Evolutionary conservation across 169 alveolate genomes (phyloP).

Genomic region (Plasmodium malariae): DNA sequence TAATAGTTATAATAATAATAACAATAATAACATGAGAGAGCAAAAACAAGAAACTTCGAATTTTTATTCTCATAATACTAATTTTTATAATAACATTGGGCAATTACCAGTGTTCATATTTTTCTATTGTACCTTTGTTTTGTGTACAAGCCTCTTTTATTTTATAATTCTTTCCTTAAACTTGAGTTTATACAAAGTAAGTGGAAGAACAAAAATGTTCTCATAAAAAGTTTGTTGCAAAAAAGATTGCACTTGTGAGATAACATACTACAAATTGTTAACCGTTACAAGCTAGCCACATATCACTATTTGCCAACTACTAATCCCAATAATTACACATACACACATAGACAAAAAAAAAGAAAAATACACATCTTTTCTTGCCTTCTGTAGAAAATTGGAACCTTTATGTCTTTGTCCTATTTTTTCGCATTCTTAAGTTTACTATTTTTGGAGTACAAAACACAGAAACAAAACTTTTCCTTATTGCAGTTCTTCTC

Average conservation of each 20-base stretch:
- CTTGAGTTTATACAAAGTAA: conserved; percentile 54
- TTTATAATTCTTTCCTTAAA: conserved; percentile 36
- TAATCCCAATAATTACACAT: neutral
- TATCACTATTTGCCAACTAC: neutral
- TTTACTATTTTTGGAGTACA: conserved; percentile 45
- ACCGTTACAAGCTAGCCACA: too few species aligned
- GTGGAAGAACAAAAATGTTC: neutral
- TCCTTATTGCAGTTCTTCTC: conserved; percentile 61
- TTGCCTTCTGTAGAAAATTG: conserved; percentile 47
- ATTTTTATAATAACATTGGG: conserved; percentile 12
- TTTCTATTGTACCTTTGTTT: conserved; percentile 29
- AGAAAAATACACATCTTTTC: neutral
- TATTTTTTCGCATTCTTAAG: conserved; percentile 32
- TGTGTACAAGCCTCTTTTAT: conserved; percentile 47
- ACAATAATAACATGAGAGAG: conserved; percentile 27
- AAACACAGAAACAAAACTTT: conserved; percentile 52
- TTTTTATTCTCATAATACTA: conserved; percentile 13
- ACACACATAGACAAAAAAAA: neutral
- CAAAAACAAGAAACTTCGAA: conserved; percentile 39
- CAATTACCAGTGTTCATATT: conserved; percentile 31
- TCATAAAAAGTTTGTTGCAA: too few species aligned
- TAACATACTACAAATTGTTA: too few species aligned
- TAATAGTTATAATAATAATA: too few species aligned
- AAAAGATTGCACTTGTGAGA: too few species aligned
- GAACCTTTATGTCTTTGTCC: conserved; percentile 46